These are phyloP conservation scores for Penstemon davidsonii DNA, from an alignment of 257 asterid species.

Conservation along the genomic window DNA sequence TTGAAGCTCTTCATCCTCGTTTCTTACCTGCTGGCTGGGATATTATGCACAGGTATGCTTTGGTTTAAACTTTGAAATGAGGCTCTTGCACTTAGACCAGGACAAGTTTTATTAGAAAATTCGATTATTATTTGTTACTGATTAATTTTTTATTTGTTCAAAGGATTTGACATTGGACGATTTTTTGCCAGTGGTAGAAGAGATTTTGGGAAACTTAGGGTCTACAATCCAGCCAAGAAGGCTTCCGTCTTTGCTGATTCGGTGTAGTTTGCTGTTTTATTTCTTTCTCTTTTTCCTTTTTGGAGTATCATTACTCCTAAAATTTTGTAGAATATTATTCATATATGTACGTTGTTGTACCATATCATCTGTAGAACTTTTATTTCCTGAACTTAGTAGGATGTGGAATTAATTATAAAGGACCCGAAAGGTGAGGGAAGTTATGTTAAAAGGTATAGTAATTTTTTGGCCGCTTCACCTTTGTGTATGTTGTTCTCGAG, in stretches of 20 bases:
- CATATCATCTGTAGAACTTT: no score
- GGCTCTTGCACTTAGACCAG: neutral
- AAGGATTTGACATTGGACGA: slow-evolving; percentile 56
- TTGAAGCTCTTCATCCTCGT: slow-evolving; percentile 84
- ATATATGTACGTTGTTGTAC: no score
- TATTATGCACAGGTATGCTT: slow-evolving; percentile 80
- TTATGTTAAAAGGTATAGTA: no score
- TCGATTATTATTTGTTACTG: slow-evolving; percentile 2
- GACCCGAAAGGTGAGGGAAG: no score
- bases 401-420: no score
- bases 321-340: no score
- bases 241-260: slow-evolving; percentile 2
- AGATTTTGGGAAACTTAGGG: slow-evolving; percentile 86
- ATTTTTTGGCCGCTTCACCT: no score
- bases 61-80: slow-evolving; percentile 2
- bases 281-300: no score
- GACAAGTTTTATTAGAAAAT: slow-evolving; percentile 2
- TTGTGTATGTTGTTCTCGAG: no score
- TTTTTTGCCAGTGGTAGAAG: slow-evolving; percentile 87
- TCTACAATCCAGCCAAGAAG: slow-evolving; percentile 57
- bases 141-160: slow-evolving; percentile 32
- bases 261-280: neutral
- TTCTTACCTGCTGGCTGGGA: slow-evolving; percentile 99
- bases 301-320: no score
- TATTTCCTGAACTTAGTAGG: no score